Percentiles rank a stretch among this genome's conserved stretches.
phyloP scores from a whole-genome alignment of 805 yeast genomes.

The Kazachstania viticola region DNA sequence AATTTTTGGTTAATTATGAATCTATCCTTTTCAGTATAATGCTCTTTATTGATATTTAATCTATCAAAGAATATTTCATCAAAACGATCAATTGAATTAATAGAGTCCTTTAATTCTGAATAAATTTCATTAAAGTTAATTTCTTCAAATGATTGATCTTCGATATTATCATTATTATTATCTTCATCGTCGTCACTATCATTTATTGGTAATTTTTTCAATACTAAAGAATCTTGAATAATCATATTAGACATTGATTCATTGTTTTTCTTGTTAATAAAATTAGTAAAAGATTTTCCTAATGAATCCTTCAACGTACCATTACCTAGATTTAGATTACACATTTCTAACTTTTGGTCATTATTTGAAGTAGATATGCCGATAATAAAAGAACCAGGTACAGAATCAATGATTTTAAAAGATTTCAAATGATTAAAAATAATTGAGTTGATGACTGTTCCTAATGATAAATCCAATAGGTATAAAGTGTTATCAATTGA shows the following conservation, averaged over 20 bases:
- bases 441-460: slow-evolving; percentile 5
- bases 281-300: slow-evolving; percentile 40
- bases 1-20: slow-evolving; percentile 46
- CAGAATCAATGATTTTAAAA: slow-evolving; percentile 5
- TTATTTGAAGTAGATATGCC: slow-evolving; percentile 5
- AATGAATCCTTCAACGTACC: slow-evolving; percentile 59
- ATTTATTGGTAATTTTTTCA: slow-evolving; percentile 17
- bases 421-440: slow-evolving; percentile 4
- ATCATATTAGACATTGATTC: too few relatives aligned
- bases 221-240: not conserved
- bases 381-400: slow-evolving; percentile 5
- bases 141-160: slow-evolving; percentile 8
- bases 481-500: slow-evolving; percentile 20
- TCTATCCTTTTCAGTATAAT: slow-evolving; percentile 55
- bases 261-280: slow-evolving; percentile 1
- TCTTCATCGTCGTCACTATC: slow-evolving; percentile 5
- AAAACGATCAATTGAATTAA: slow-evolving; percentile 17
- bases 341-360: slow-evolving; percentile 17
- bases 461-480: slow-evolving; percentile 17
- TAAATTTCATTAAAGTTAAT: slow-evolving; percentile 17
- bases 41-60: slow-evolving; percentile 31
- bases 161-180: slow-evolving; percentile 5
- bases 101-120: slow-evolving; percentile 13
- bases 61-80: slow-evolving; percentile 24
- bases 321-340: slow-evolving; percentile 46